phyloP scores from a whole-genome alignment of 1,139 yeast genomes.

The Komagataea norvegica region DNA sequence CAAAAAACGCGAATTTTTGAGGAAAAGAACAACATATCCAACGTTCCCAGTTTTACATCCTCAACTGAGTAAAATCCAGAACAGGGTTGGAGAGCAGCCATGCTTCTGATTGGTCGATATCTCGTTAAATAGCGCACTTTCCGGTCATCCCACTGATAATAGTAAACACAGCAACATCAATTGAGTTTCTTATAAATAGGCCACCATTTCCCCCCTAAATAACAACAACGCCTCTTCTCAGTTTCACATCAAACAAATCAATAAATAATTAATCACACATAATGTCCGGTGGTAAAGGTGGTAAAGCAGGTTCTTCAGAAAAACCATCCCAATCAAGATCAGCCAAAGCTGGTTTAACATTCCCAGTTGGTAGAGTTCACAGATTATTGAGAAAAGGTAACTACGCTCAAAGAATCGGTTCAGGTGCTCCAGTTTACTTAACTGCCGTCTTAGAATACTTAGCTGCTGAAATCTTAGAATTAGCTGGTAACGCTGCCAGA shows the following conservation, averaged over 20 bases:
- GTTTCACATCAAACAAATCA: neutral
- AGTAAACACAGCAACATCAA: neutral
- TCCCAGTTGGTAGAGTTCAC: conserved; percentile 99
- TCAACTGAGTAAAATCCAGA: conserved; percentile 10
- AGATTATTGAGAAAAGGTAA: conserved; percentile 95
- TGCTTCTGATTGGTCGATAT: conserved; percentile 15
- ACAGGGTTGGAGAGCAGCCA: conserved; percentile 1
- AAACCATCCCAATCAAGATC: conserved; percentile 97
- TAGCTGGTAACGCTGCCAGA: conserved; percentile 98
- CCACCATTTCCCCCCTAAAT: neutral
- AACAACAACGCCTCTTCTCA: neutral
- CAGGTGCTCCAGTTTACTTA: conserved; percentile 95
- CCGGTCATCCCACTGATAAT: conserved; percentile 58
- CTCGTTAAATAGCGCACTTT: conserved; percentile 40
- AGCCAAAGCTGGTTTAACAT: conserved; percentile 95
- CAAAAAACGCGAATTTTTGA: conserved; percentile 6
- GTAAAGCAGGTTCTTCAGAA: conserved; percentile 88
- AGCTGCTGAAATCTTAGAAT: conserved; percentile 95
- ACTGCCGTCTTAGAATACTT: conserved; percentile 95
- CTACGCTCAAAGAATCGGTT: conserved; percentile 99
- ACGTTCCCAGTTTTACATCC: conserved; percentile 22
- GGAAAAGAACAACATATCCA: conserved; percentile 6
- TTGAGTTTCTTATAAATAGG: conserved; percentile 1
- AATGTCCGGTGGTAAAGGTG: conserved; percentile 99
- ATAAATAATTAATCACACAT: conserved; percentile 28